Evolutionary conservation across 768 basidiomycete species (phyloP), one percentile per base, ranked within the genome.

Genomic region (Kwoniella pini): DNA sequence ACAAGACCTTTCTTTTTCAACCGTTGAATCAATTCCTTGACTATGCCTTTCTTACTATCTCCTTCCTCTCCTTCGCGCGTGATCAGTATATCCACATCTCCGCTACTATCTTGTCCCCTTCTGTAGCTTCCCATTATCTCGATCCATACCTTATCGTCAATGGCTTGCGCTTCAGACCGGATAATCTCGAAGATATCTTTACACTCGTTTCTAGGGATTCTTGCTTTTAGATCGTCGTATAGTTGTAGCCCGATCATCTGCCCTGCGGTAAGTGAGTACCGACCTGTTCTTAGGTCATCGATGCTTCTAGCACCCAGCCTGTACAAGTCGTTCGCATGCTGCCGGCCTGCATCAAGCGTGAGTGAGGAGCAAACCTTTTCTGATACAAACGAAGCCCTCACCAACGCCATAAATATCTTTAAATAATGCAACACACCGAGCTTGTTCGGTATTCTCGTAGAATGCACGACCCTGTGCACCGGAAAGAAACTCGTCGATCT

Each of bases 71-170:
- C 4, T 91, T 85, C 40, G 4, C 55, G 55, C 1, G 90, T 91
- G 63, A 97, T 86, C 57, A 96, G 76, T 46, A 96, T 86, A 75
- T 97, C 93, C 58, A 97, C 90, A 74, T 96, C 94, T 1, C 94
- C 94, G 57, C 90, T 93, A 54, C 86, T 86, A 0, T 82, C 79
- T 75, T 89, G 88, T 4, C 91, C 90, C 60, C 91, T 90, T 68
- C 93, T 80, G 75, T 87, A 97, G 64, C 90, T 91, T 0, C 93
- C 94, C 93, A 95, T 94, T 48, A 94, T 87, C 50, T 92, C 86
- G 10, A 96, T 79, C 69, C 84, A 86, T 24, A 94, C 72, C 53
- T 84, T 83, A 4, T 84, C 79, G 70, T 94, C 92, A 30, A 95
- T 82, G 1, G 77, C 79, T 10, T 88, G 81, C 2, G 90, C 91